These are phyloP conservation scores for Leccinellum luteum DNA, from an alignment of 768 basidiomycete genomes.

Conservation along the genomic window DNA sequence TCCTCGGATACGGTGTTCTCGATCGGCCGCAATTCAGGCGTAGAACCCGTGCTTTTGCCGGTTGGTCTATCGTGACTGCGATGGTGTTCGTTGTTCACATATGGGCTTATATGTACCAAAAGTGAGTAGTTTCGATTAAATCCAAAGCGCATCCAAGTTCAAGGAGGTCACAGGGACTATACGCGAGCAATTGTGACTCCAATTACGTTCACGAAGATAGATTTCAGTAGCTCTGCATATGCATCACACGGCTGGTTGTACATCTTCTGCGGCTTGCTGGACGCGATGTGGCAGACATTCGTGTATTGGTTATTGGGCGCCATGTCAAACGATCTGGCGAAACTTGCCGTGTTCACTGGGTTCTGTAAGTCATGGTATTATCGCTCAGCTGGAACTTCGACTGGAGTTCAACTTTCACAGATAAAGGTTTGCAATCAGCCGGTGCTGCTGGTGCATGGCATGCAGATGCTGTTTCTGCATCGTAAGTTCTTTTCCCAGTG, in stretches of 20 bases:
- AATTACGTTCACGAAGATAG: constrained; percentile 49
- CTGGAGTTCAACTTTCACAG: constrained; percentile 29
- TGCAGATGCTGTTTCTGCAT: constrained; percentile 57
- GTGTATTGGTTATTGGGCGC: constrained; percentile 84
- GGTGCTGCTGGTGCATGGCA: constrained; percentile 74
- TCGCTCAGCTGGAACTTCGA: neutral
- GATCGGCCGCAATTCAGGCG: constrained; percentile 58
- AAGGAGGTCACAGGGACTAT: constrained; percentile 43
- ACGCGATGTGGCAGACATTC: constrained; percentile 84
- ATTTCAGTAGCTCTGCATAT: constrained; percentile 57
- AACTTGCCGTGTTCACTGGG: constrained; percentile 74
- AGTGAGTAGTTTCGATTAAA: constrained; percentile 37
- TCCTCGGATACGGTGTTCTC: constrained; percentile 62
- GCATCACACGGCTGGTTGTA: constrained; percentile 57
- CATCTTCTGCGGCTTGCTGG: constrained; percentile 71
- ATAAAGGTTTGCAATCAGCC: constrained; percentile 75
- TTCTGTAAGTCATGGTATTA: constrained; percentile 58
- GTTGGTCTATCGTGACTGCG: constrained; percentile 59
- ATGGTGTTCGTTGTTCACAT: constrained; percentile 69
- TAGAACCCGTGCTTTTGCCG: constrained; percentile 67
- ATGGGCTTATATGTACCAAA: constrained; percentile 79
- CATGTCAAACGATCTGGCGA: constrained; percentile 80
- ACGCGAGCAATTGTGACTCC: constrained; percentile 48
- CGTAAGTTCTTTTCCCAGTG: constrained; percentile 43
- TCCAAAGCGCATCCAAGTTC: neutral